These are phyloP conservation scores for Trypanosoma avium DNA, from an alignment of 208 protist genomes.

Conservation along the genomic window DNA sequence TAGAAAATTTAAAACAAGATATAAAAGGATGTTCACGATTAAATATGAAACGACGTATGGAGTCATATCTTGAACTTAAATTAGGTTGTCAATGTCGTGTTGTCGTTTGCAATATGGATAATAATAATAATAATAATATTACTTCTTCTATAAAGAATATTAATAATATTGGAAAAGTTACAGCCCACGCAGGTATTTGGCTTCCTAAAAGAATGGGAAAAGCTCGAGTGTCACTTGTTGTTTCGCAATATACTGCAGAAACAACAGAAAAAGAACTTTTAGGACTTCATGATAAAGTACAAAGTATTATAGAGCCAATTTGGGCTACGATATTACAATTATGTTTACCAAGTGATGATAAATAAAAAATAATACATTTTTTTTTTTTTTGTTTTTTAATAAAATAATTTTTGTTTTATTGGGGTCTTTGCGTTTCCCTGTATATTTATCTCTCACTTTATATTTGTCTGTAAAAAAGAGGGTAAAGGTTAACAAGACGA, in stretches of 20 bases:
- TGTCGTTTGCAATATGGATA: slow-evolving; percentile 15
- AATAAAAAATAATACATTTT: background rate
- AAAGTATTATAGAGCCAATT: slow-evolving; percentile 12
- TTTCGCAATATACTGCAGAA: slow-evolving; percentile 3
- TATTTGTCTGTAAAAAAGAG: too few relatives aligned
- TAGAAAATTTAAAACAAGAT: slow-evolving; percentile 14
- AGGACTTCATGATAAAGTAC: slow-evolving; percentile 2
- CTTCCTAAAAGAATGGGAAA: background rate
- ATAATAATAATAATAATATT: too few relatives aligned
- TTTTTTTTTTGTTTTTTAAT: too few relatives aligned
- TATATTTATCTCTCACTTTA: too few relatives aligned
- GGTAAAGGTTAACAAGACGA: too few relatives aligned
- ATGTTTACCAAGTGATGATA: background rate
- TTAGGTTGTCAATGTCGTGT: slow-evolving; percentile 33
- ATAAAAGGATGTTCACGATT: slow-evolving; percentile 17
- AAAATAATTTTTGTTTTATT: too few relatives aligned
- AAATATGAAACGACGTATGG: slow-evolving; percentile 22
- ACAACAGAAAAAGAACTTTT: slow-evolving; percentile 14
- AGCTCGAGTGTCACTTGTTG: slow-evolving; percentile 20
- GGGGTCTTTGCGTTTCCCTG: too few relatives aligned
- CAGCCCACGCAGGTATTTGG: slow-evolving; percentile 24
- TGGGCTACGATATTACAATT: slow-evolving; percentile 17
- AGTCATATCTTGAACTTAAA: slow-evolving; percentile 24
- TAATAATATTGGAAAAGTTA: background rate
- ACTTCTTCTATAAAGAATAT: too few relatives aligned